Evolutionary conservation across 257 asterid genomes (phyloP).

Genomic region (Agastache rugosa): DNA sequence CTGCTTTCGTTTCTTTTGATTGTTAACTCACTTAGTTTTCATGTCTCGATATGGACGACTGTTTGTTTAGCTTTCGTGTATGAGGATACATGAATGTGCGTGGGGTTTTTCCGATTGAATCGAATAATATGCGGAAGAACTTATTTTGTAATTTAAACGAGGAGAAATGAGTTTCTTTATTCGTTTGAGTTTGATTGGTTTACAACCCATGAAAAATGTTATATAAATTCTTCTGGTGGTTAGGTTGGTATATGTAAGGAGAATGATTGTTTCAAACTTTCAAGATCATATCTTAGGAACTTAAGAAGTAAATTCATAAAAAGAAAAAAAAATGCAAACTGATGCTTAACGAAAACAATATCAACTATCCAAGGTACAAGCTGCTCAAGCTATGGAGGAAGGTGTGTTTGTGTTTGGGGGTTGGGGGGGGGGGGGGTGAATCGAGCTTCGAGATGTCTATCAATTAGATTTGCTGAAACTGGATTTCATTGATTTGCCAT

Average conservation of each 20-base stretch:
- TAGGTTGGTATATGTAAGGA: neutral
- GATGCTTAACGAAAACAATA: neutral
- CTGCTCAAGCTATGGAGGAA: neutral
- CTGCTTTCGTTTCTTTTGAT: neutral
- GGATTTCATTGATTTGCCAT: neutral
- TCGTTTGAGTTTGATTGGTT: slow-evolving; percentile 11
- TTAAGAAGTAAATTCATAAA: neutral
- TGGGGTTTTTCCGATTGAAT: neutral
- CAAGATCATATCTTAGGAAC: slow-evolving; percentile 1
- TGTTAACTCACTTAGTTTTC: neutral
- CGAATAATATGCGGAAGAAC: neutral
- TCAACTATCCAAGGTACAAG: neutral
- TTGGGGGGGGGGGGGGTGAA: no score
- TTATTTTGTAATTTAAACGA: neutral
- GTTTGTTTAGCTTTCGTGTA: slow-evolving; percentile 3
- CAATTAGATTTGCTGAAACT: neutral
- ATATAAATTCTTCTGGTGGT: slow-evolving; percentile 1
- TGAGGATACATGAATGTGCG: slow-evolving; percentile 5
- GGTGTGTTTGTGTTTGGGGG: no score
- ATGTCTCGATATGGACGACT: neutral
- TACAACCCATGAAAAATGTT: neutral
- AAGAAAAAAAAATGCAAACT: neutral
- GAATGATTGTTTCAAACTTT: neutral
- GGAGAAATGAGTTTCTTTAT: neutral
- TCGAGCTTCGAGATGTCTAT: no score